Conservation (phyloP, 2,329 filamentous ascomycete genomes). For the Lasiodiplodia gonubiensis region DNA sequence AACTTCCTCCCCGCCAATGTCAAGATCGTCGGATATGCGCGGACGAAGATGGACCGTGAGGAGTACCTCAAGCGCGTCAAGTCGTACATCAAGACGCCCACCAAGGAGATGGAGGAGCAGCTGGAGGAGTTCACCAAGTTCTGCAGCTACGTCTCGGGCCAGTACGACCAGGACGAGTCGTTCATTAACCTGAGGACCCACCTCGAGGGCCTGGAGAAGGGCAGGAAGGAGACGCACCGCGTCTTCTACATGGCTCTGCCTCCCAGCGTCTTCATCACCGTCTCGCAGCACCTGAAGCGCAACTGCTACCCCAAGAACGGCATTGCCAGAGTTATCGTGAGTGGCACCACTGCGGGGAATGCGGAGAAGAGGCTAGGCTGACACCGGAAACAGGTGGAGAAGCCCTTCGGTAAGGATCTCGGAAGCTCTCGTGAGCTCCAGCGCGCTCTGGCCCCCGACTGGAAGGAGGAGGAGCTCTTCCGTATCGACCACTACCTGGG, state of each 20-base stretch:
- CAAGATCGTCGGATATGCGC: constrained; percentile 96
- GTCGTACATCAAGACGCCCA: constrained; percentile 98
- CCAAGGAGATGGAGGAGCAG: constrained; percentile 96
- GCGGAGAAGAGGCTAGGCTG: constrained; percentile 22
- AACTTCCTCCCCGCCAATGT: constrained; percentile 97
- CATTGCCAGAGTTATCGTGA: constrained; percentile 90
- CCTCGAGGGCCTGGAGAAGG: constrained; percentile 82
- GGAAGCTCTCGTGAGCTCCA: constrained; percentile 92
- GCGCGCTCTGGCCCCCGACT: constrained; percentile 92
- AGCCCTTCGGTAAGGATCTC: constrained; percentile 98
- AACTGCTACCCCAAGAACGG: constrained; percentile 94
- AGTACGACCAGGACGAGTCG: constrained; percentile 96
- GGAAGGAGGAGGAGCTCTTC: constrained; percentile 99
- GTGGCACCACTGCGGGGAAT: constrained; percentile 39
- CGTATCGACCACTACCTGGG: constrained; percentile 99
- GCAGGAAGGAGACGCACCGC: constrained; percentile 81
- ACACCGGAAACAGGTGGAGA: constrained; percentile 75
- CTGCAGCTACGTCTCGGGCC: constrained; percentile 94
- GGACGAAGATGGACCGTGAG: constrained; percentile 98
- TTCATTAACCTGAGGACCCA: constrained; percentile 87
- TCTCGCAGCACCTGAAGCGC: constrained; percentile 95
- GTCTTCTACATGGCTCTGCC: constrained; percentile 99
- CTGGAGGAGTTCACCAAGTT: constrained; percentile 85
- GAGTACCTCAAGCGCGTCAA: constrained; percentile 94
- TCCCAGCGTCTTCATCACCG: constrained; percentile 95